These are phyloP conservation scores for Metschnikowia henanensis DNA, from an alignment of 805 yeast species.

Conservation along the genomic window DNA sequence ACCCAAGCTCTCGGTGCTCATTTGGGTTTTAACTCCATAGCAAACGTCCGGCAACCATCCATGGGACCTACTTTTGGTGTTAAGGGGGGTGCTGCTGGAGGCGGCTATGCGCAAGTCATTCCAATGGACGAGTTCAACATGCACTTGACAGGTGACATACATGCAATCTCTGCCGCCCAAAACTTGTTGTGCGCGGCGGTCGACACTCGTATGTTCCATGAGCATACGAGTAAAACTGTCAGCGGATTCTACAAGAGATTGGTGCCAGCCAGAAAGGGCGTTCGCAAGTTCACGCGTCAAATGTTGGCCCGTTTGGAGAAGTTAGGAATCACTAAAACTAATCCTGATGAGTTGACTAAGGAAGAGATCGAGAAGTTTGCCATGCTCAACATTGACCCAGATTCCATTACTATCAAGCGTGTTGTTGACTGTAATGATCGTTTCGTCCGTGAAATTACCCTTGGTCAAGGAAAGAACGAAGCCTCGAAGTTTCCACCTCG, in stretches of 20 bases:
- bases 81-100: conserved; percentile 99
- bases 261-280: conserved; percentile 83
- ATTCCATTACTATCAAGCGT: conserved; percentile 86
- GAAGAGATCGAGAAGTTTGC: conserved; percentile 78
- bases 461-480: conserved; percentile 93
- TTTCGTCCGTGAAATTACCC: conserved; percentile 81
- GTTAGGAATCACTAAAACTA: conserved; percentile 77
- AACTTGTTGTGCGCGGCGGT: conserved; percentile 95
- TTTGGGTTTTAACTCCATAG: conserved; percentile 77
- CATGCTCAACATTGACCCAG: conserved; percentile 85
- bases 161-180: conserved; percentile 92
- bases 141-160: conserved; percentile 97
- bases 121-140: conserved; percentile 99
- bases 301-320: conserved; percentile 75
- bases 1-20: conserved; percentile 98
- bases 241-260: conserved; percentile 79
- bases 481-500: conserved; percentile 72
- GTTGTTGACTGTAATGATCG: conserved; percentile 96
- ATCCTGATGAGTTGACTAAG: conserved; percentile 76
- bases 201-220: conserved; percentile 97
- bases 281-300: conserved; percentile 73
- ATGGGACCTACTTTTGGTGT: conserved; percentile 99
- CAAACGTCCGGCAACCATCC: conserved; percentile 95
- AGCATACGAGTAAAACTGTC: conserved; percentile 76
- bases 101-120: conserved; percentile 96